Percentiles rank a stretch among this genome's conserved stretches.
Conservation (phyloP, 2,329 filamentous ascomycete genomes). For the Zymoseptoria pseudotritici region DNA sequence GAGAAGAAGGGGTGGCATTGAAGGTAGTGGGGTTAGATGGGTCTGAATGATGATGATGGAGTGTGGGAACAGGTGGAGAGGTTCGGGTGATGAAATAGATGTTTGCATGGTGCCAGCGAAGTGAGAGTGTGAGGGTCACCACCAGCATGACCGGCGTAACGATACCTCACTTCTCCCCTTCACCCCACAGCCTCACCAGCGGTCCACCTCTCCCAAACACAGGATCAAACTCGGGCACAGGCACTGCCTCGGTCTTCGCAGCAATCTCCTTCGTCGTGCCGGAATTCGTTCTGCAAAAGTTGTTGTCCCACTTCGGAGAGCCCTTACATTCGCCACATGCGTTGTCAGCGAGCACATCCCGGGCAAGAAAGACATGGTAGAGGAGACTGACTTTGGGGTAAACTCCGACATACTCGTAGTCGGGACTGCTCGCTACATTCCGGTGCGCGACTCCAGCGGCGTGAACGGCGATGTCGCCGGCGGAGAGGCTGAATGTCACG, state of each 20-base stretch:
- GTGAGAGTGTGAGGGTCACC: no score
- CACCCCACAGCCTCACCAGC: slow-evolving; percentile 4
- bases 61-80: no score
- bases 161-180: neutral
- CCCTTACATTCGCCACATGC: slow-evolving; percentile 4
- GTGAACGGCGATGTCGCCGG: slow-evolving; percentile 12
- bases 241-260: slow-evolving; percentile 1
- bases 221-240: slow-evolving; percentile 15
- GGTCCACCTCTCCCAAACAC: slow-evolving; percentile 7
- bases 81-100: no score
- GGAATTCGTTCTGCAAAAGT: slow-evolving; percentile 18
- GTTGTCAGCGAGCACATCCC: slow-evolving; percentile 2
- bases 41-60: no score
- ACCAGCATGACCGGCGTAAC: no score
- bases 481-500: slow-evolving; percentile 8
- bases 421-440: slow-evolving; percentile 15
- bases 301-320: slow-evolving; percentile 22
- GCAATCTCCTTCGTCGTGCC: slow-evolving; percentile 13
- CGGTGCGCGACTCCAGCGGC: slow-evolving; percentile 23
- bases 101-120: no score
- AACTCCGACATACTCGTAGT: slow-evolving; percentile 24
- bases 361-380: neutral
- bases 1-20: slow-evolving; percentile 27
- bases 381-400: slow-evolving; percentile 19
- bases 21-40: neutral